Conservation (phyloP, 2,329 filamentous ascomycete genomes). For the Nemania diffusa region DNA sequence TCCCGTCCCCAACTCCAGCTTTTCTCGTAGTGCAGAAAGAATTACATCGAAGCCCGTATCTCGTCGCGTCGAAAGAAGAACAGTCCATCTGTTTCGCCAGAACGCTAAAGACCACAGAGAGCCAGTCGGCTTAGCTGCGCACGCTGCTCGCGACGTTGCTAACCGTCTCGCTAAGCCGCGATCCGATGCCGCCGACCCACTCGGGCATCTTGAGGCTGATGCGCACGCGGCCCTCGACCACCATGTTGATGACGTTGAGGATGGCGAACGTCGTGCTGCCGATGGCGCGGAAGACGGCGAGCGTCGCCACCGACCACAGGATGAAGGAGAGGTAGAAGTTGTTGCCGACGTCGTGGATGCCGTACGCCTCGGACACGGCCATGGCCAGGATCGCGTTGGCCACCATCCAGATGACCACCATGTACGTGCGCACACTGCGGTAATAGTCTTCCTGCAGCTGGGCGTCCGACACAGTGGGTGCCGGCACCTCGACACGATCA, state of each 20-base stretch:
- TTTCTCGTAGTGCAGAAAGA: neutral
- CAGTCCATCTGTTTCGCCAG: neutral
- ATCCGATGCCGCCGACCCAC: constrained; percentile 58
- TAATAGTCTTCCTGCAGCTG: constrained; percentile 99
- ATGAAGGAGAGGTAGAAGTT: constrained; percentile 96
- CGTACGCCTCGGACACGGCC: constrained; percentile 89
- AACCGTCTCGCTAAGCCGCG: constrained; percentile 57
- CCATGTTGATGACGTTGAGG: constrained; percentile 83
- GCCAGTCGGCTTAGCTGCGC: constrained; percentile 36
- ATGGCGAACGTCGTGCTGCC: constrained; percentile 84
- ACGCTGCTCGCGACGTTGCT: constrained; percentile 57
- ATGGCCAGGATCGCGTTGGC: constrained; percentile 93
- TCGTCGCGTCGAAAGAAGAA: neutral
- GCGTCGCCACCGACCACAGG: constrained; percentile 86
- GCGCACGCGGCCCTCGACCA: constrained; percentile 84
- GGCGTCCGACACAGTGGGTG: constrained; percentile 69
- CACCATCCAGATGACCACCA: constrained; percentile 95
- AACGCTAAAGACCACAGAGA: neutral
- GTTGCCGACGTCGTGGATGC: constrained; percentile 73
- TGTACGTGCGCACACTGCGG: constrained; percentile 95
- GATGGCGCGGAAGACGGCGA: constrained; percentile 89
- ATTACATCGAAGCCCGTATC: constrained; percentile 3
- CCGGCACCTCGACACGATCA: constrained; percentile 85
- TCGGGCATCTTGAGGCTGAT: constrained; percentile 65
- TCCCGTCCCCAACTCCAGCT: constrained; percentile 18